Percentiles rank a stretch among this genome's conserved stretches.
These are phyloP conservation scores for Citrullus amarus DNA, from an alignment of 306 rosid genomes.

Conservation along the genomic window DNA sequence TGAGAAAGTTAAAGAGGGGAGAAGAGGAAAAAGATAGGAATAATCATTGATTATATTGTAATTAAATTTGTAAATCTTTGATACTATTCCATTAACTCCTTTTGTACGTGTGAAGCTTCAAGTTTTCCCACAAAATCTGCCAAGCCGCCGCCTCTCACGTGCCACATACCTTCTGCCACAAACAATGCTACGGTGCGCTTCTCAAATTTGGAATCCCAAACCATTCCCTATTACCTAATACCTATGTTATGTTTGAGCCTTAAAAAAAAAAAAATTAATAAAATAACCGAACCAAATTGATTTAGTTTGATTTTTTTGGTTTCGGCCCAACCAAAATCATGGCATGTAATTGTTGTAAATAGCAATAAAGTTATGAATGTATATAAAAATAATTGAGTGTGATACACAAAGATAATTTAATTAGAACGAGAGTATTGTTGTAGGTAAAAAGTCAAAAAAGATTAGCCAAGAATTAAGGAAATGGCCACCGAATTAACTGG, in stretches of 20 bases:
- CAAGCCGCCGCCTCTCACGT: neutral
- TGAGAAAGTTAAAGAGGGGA: neutral
- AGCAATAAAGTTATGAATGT: no score
- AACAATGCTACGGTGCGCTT: neutral
- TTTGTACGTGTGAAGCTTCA: neutral
- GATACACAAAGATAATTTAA: no score
- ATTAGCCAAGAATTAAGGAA: no score
- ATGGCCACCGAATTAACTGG: conserved; percentile 2
- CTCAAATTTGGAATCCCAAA: neutral
- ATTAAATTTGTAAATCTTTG: neutral
- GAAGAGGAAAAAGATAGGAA: neutral
- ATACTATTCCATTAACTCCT: neutral
- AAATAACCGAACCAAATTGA: no score
- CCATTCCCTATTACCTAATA: neutral
- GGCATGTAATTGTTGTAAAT: no score
- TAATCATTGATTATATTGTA: neutral
- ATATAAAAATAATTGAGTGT: no score
- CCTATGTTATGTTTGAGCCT: no score
- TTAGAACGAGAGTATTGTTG: no score
- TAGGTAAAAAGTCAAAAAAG: no score
- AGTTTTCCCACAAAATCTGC: neutral
- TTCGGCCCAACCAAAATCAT: no score
- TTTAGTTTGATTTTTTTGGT: no score
- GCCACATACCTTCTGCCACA: neutral
- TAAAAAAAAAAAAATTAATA: no score